Conservation (phyloP, 768 basidiomycete genomes). For the Sutorius australiensis region DNA sequence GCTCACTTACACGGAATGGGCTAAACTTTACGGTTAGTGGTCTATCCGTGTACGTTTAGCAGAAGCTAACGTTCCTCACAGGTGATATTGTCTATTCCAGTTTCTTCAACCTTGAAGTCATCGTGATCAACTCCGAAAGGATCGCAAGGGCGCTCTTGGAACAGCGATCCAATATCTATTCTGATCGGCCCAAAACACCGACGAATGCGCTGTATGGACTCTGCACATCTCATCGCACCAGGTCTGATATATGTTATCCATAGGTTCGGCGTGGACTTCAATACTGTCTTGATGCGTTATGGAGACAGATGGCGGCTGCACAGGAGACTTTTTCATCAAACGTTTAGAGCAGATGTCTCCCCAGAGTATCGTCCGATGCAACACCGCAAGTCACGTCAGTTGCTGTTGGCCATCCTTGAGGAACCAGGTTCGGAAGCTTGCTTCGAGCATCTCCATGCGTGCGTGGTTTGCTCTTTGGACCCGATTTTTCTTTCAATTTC, state of each 20-base stretch:
- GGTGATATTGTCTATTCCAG: slow-evolving; percentile 27
- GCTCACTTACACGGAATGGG: slow-evolving; percentile 21
- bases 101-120: slow-evolving; percentile 21
- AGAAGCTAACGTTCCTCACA: slow-evolving; percentile 1
- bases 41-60: too few species aligned
- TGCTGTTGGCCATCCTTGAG: slow-evolving; percentile 28
- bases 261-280: slow-evolving; percentile 34
- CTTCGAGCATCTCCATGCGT: slow-evolving; percentile 20
- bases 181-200: slow-evolving; percentile 29
- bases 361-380: slow-evolving; percentile 32
- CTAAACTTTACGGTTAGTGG: slow-evolving; percentile 11
- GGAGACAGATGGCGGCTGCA: slow-evolving; percentile 36
- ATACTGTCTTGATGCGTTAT: slow-evolving; percentile 33
- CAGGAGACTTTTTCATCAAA: slow-evolving; percentile 35
- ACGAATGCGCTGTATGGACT: slow-evolving; percentile 15
- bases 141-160: slow-evolving; percentile 26
- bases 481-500: not conserved
- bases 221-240: not conserved
- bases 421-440: slow-evolving; percentile 19
- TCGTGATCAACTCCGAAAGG: slow-evolving; percentile 28
- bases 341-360: slow-evolving; percentile 27
- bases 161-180: slow-evolving; percentile 28
- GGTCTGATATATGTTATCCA: not conserved
- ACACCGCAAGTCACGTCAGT: slow-evolving; percentile 24
- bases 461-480: not conserved